Evolutionary conservation across 306 rosid genomes (phyloP).

Genomic region (Rosa rugosa): DNA sequence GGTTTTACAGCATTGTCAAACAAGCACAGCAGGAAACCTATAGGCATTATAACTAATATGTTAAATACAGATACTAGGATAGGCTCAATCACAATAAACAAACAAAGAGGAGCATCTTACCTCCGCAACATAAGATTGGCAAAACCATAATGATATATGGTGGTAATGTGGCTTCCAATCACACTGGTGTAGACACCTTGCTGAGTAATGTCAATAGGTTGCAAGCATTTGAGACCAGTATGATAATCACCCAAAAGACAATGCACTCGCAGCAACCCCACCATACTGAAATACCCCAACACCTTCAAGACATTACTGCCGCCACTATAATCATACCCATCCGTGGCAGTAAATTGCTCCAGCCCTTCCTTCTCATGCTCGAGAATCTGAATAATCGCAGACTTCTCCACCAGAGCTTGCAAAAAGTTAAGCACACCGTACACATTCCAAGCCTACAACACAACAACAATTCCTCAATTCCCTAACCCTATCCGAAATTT

Average conservation of each 20-base stretch:
- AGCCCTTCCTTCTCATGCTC: slow-evolving; percentile 90
- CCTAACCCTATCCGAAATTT: background rate
- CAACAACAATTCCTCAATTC: slow-evolving; percentile 2
- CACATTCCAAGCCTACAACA: slow-evolving; percentile 86
- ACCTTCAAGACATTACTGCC: slow-evolving; percentile 98
- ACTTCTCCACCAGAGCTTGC: slow-evolving; percentile 96
- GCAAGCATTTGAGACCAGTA: slow-evolving; percentile 80
- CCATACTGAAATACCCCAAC: slow-evolving; percentile 97
- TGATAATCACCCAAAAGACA: slow-evolving; percentile 98
- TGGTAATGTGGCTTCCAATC: slow-evolving; percentile 89
- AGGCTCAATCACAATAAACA: background rate
- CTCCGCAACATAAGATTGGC: slow-evolving; percentile 97
- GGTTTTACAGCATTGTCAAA: background rate
- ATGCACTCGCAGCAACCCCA: slow-evolving; percentile 89
- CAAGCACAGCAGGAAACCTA: background rate
- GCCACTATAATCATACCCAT: slow-evolving; percentile 88
- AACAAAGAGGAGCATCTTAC: slow-evolving; percentile 29
- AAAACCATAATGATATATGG: slow-evolving; percentile 92
- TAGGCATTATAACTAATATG: background rate
- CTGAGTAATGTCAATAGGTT: slow-evolving; percentile 79
- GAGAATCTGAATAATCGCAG: slow-evolving; percentile 73
- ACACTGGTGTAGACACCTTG: slow-evolving; percentile 83
- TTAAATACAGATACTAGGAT: background rate
- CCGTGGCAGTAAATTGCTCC: slow-evolving; percentile 79
- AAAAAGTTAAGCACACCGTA: slow-evolving; percentile 88